Evolutionary conservation across 768 basidiomycete genomes (phyloP).

Genomic region (Tricholoma hemisulphureum): DNA sequence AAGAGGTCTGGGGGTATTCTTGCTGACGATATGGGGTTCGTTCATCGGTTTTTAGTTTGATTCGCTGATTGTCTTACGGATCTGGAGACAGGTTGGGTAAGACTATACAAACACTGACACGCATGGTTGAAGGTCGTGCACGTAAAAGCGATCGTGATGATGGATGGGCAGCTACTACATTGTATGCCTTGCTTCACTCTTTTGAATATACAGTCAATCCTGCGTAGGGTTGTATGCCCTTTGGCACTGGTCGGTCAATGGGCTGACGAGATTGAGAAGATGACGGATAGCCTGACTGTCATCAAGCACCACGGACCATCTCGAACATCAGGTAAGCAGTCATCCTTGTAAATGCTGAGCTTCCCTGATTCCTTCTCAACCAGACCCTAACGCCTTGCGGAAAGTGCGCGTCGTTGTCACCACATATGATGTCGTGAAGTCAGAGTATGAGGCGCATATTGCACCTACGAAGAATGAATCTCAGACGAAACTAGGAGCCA

Average conservation of each 20-base stretch:
- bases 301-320: conserved; percentile 80
- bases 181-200: conserved; percentile 46
- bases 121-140: conserved; percentile 81
- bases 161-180: conserved; percentile 68
- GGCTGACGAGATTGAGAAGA: conserved; percentile 79
- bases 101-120: conserved; percentile 86
- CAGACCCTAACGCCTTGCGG: conserved; percentile 55
- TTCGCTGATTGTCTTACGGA: not conserved
- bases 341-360: not conserved
- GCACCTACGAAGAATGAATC: conserved; percentile 55
- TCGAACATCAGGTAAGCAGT: conserved; percentile 61
- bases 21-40: conserved; percentile 88
- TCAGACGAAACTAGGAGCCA: conserved; percentile 40
- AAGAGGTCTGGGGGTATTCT: conserved; percentile 85
- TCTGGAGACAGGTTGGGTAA: conserved; percentile 61
- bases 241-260: conserved; percentile 88
- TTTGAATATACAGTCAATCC: not conserved
- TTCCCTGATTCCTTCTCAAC: not conserved
- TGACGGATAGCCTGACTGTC: conserved; percentile 65
- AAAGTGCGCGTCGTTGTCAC: conserved; percentile 77
- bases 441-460: conserved; percentile 62
- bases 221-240: conserved; percentile 77
- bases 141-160: conserved; percentile 66
- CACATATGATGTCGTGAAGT: conserved; percentile 81
- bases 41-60: not conserved